Conservation (phyloP, 768 basidiomycete species). For the Suillus bovinus region DNA sequence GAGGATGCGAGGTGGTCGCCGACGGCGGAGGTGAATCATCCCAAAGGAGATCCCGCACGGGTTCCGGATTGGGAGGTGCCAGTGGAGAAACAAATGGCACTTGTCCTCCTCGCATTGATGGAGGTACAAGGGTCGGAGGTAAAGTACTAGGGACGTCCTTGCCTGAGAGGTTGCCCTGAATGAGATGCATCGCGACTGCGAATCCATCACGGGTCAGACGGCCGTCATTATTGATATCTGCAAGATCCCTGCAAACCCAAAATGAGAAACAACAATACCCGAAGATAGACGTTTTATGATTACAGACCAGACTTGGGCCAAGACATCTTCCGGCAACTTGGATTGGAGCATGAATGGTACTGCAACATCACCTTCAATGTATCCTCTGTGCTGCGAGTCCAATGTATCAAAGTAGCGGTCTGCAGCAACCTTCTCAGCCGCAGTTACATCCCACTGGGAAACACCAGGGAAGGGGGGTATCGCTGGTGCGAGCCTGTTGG, state of each 20-base stretch:
- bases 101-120: slow-evolving; percentile 61
- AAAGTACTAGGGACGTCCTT: slow-evolving; percentile 72
- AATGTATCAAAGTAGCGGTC: slow-evolving; percentile 84
- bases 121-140: slow-evolving; percentile 77
- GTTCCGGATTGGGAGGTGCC: slow-evolving; percentile 37
- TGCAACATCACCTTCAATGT: slow-evolving; percentile 89
- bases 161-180: slow-evolving; percentile 82
- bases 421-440: slow-evolving; percentile 72
- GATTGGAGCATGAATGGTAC: slow-evolving; percentile 96
- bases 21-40: slow-evolving; percentile 52
- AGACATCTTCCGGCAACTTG: slow-evolving; percentile 71
- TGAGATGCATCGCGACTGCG: slow-evolving; percentile 93
- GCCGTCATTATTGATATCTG: slow-evolving; percentile 88
- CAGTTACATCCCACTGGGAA: slow-evolving; percentile 78
- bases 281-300: not conserved
- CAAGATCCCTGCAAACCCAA: slow-evolving; percentile 74
- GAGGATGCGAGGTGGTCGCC: slow-evolving; percentile 40
- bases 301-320: slow-evolving; percentile 91
- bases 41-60: slow-evolving; percentile 49
- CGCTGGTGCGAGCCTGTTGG: slow-evolving; percentile 20
- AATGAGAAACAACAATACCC: slow-evolving; percentile 9
- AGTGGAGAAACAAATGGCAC: slow-evolving; percentile 38
- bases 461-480: slow-evolving; percentile 32
- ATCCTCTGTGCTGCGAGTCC: slow-evolving; percentile 73
- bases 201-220: slow-evolving; percentile 88